Evolutionary conservation across 192 early-diverging fungal genomes (phyloP), one percentile per base, ranked within the genome.

Genomic region (Rhizophagus prolifer): DNA sequence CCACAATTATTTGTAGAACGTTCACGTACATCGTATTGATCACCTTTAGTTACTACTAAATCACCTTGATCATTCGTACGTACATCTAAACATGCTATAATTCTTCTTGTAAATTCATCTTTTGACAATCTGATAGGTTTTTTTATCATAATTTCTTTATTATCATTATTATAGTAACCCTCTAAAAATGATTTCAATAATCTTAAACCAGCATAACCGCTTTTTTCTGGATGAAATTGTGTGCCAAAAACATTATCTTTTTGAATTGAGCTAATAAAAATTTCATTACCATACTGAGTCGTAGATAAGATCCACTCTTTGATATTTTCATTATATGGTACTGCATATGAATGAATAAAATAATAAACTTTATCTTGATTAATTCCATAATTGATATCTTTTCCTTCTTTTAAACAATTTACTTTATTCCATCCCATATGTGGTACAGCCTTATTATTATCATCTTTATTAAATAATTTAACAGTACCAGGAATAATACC

Each of bases 221-320:
- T 94, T 85, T 99, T 99, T 82, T 99, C 98, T 9, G 98, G 98
- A 79, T 99, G 98, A 85, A 99, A 99, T 84, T 99, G 98, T 7
- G 97, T 98, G 36, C 94, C 94, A 89, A 98, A 96, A 38, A 98
- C 86, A 80, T 95, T 97, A 61, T 90, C 90, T 63, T 86, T 86
- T 83, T 92, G 90, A 19, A 97, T 88, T 16, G 92, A 84, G 62
- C 93, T 92, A 31, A 98, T 88, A 83, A 98, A 94, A 1, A 86
- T 81, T 82, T 99, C 90, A 77, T 94, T 88, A 14, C 93, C 92
- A 79, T 99, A 99, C 63, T 92, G 92, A 0, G 97, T 96, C 1
- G 93, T 89, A 3, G 95, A 84, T 44, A 93, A 85, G 9, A 87
- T 89, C 92, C 92, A 96, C 61, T 92, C 91, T 73, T 82, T 80